Conservation (phyloP, 495 filamentous ascomycete species). For the Pseudevernia furfuracea region DNA sequence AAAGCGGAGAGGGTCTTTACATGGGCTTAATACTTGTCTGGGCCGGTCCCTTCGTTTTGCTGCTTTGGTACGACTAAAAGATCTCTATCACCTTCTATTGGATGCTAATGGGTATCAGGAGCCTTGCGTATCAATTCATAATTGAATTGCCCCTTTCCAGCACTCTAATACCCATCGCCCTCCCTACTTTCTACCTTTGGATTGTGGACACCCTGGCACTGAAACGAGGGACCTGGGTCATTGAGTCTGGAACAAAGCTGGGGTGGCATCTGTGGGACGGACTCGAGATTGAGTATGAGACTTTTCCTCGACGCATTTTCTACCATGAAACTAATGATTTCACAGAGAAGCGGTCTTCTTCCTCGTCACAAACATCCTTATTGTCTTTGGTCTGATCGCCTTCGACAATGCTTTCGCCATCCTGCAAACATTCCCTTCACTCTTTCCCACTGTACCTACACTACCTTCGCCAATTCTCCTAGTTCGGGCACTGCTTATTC, state of each 20-base stretch:
- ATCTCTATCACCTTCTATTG: too few species aligned
- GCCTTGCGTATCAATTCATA: slow-evolving; percentile 50
- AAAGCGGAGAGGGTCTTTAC: slow-evolving; percentile 46
- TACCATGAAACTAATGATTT: slow-evolving; percentile 4
- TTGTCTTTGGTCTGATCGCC: slow-evolving; percentile 56
- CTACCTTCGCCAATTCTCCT: slow-evolving; percentile 41
- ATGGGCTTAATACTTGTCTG: slow-evolving; percentile 59
- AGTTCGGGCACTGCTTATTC: slow-evolving; percentile 38
- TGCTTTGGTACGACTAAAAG: slow-evolving; percentile 45
- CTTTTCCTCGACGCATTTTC: neutral
- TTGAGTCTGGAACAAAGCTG: slow-evolving; percentile 54
- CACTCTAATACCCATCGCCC: slow-evolving; percentile 45
- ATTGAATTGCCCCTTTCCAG: slow-evolving; percentile 45
- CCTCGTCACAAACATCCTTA: slow-evolving; percentile 53
- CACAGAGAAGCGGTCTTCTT: slow-evolving; percentile 58
- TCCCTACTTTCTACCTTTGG: slow-evolving; percentile 63
- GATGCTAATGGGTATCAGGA: slow-evolving; percentile 27
- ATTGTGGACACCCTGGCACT: slow-evolving; percentile 56
- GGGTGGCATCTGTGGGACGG: slow-evolving; percentile 50
- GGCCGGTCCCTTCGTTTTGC: slow-evolving; percentile 53
- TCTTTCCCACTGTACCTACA: slow-evolving; percentile 37
- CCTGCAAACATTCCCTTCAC: slow-evolving; percentile 44
- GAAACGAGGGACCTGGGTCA: slow-evolving; percentile 57
- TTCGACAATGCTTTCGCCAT: slow-evolving; percentile 57
- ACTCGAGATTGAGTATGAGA: slow-evolving; percentile 51